Conservation (phyloP, 306 rosid species). For the Abrus precatorius region DNA sequence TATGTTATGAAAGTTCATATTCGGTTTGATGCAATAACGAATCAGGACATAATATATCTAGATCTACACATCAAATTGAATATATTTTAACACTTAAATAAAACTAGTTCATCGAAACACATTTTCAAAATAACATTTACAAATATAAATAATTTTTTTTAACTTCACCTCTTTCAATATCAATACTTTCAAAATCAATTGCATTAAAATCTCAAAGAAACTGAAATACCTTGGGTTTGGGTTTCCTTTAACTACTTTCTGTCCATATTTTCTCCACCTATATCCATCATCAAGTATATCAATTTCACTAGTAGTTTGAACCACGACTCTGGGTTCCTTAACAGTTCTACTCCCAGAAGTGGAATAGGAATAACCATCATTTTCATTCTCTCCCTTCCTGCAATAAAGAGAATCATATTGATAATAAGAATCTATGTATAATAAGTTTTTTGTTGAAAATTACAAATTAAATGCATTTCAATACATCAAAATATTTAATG, state of each 20-base stretch:
- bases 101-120: background rate
- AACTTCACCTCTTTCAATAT: background rate
- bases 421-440: no score
- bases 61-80: no score
- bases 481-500: no score
- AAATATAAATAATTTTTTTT: background rate
- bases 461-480: no score
- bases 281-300: conserved; percentile 87
- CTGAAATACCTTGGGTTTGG: conserved; percentile 75
- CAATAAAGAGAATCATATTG: background rate
- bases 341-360: conserved; percentile 64
- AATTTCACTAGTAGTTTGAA: conserved; percentile 86
- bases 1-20: no score
- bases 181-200: background rate
- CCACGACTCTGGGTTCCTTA: conserved; percentile 85
- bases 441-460: no score
- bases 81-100: no score
- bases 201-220: background rate
- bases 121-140: background rate
- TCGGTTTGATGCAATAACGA: no score
- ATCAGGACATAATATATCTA: no score
- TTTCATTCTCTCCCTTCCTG: conserved; percentile 73
- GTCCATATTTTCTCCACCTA: conserved; percentile 91
- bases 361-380: conserved; percentile 55
- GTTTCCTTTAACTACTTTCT: conserved; percentile 87